phyloP scores from a whole-genome alignment of 441 rosid genomes.

The Brassica balearica region DNA sequence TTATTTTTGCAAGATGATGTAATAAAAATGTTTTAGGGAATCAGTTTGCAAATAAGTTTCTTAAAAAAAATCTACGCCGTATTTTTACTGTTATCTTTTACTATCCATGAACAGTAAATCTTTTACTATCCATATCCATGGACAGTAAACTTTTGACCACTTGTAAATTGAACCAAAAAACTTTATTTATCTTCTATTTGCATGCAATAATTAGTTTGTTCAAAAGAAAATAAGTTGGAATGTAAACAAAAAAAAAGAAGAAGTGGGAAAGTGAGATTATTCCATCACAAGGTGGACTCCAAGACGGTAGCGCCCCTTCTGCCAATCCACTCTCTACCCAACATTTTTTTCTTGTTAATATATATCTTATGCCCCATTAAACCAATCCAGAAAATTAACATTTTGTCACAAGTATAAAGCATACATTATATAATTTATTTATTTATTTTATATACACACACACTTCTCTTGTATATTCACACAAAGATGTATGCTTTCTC shows the following conservation, averaged over 20 bases:
- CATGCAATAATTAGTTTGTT: background rate
- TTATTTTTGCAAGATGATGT: background rate
- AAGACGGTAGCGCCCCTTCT: slow-evolving; percentile 29
- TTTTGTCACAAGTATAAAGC: background rate
- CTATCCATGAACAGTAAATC: background rate
- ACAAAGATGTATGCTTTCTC: background rate
- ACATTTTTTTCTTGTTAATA: background rate
- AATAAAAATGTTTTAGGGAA: background rate
- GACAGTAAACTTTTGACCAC: background rate
- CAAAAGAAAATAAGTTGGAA: background rate
- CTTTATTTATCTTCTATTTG: background rate
- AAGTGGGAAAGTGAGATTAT: slow-evolving; percentile 34
- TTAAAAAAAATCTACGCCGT: too few relatives aligned
- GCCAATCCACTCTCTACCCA: slow-evolving; percentile 5
- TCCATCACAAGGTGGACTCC: slow-evolving; percentile 41
- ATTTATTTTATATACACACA: background rate
- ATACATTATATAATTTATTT: background rate
- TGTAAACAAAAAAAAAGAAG: background rate
- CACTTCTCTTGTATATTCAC: slow-evolving; percentile 1
- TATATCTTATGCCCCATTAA: slow-evolving; percentile 13
- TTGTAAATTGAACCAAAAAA: background rate
- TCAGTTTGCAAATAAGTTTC: background rate
- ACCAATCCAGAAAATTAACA: slow-evolving; percentile 7
- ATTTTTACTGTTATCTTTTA: background rate
- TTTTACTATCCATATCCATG: too few relatives aligned